Evolutionary conservation across 2,329 filamentous ascomycete genomes (phyloP).

Genomic region (Tothia fuscella): DNA sequence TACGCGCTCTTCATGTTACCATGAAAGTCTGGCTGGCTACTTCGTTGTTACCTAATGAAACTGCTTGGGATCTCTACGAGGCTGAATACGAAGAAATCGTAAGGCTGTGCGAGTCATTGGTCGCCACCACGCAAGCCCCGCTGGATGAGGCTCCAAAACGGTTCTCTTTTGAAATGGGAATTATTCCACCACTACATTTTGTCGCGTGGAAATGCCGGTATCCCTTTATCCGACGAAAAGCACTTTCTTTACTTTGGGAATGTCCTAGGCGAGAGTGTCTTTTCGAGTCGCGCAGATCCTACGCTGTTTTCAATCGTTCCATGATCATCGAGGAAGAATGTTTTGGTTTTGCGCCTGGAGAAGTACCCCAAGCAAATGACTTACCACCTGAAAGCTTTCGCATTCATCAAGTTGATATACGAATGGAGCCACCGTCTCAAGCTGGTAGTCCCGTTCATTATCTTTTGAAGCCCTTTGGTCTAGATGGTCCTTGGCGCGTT

Average conservation of each 20-base stretch:
- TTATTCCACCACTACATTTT: constrained; percentile 8
- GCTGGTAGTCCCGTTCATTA: constrained; percentile 3
- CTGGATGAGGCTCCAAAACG: background rate
- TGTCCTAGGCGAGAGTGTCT: constrained; percentile 6
- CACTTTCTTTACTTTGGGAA: constrained; percentile 4
- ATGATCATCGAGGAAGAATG: constrained; percentile 10
- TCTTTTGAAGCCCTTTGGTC: constrained; percentile 5
- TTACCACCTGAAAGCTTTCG: constrained; percentile 6
- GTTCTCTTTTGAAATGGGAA: constrained; percentile 10
- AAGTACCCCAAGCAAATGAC: background rate
- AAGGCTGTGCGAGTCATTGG: background rate
- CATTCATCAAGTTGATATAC: constrained; percentile 8
- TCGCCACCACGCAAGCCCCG: background rate
- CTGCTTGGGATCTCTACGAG: constrained; percentile 3
- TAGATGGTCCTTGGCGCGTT: constrained; percentile 2
- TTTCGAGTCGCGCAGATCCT: constrained; percentile 2
- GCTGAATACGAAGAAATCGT: constrained; percentile 7
- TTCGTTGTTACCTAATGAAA: background rate
- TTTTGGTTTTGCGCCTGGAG: background rate
- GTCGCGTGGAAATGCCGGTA: constrained; percentile 8
- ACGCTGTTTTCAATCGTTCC: background rate
- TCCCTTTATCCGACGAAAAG: constrained; percentile 5
- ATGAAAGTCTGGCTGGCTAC: constrained; percentile 9
- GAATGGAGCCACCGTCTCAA: background rate
- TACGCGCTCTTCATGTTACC: constrained; percentile 1